Evolutionary conservation across 352 stramenopile species (phyloP).

Genomic region (Phytophthora agathidicida): DNA sequence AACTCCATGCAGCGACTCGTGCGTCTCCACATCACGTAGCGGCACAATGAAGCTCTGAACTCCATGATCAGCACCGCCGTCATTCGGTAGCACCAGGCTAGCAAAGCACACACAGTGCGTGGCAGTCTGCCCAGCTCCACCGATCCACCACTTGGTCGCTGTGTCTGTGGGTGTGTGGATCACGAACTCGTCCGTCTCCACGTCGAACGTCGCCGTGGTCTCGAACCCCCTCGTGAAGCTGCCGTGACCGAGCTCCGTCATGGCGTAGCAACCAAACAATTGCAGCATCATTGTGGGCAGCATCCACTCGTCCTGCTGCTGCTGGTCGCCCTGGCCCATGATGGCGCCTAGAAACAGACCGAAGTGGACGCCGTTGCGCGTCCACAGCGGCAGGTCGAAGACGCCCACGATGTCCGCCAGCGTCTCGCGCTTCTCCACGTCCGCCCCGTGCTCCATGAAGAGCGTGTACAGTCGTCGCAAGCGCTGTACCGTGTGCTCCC

Average conservation of each 20-base stretch:
- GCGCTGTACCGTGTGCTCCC: conserved; percentile 55
- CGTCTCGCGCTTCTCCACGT: conserved; percentile 61
- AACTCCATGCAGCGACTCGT: conserved; percentile 54
- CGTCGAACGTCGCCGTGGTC: conserved; percentile 96
- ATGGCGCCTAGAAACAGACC: conserved; percentile 83
- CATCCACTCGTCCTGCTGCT: conserved; percentile 88
- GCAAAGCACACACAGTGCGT: conserved; percentile 97
- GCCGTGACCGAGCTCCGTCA: conserved; percentile 94
- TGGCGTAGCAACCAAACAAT: conserved; percentile 87
- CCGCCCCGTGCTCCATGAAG: conserved; percentile 62
- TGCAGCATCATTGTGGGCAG: conserved; percentile 70
- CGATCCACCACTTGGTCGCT: conserved; percentile 97
- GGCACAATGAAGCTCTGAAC: conserved; percentile 97
- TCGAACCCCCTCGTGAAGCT: conserved; percentile 90
- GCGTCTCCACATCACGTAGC: conserved; percentile 87
- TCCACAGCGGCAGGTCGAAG: conserved; percentile 70
- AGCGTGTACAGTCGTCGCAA: conserved; percentile 64
- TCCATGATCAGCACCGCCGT: conserved; percentile 72
- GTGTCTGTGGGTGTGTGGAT: conserved; percentile 96
- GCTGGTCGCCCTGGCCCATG: conserved; percentile 70
- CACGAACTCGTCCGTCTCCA: conserved; percentile 90
- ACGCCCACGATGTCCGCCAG: conserved; percentile 70
- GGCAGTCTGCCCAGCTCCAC: conserved; percentile 91
- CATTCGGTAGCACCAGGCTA: conserved; percentile 77
- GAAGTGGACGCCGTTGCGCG: conserved; percentile 85